Conservation (phyloP, 176 grass and related monocot genomes). For the Musa beccarii region DNA sequence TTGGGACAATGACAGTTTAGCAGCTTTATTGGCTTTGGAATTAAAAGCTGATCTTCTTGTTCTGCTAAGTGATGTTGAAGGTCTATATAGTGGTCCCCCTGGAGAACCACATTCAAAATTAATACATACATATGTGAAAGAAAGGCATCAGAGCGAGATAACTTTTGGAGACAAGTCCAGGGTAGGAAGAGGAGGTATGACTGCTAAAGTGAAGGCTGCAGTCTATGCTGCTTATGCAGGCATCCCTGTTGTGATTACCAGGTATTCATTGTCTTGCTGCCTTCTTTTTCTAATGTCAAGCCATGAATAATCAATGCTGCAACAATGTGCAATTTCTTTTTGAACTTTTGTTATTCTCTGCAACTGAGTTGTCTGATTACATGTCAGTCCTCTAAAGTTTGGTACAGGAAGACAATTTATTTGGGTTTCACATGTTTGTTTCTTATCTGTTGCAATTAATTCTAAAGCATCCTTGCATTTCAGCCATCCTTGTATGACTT, state of each 20-base stretch:
- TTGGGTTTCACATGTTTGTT: neutral
- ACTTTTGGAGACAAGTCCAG: conserved; percentile 98
- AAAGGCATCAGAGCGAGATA: conserved; percentile 70
- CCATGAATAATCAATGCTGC: neutral
- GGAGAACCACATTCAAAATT: conserved; percentile 66
- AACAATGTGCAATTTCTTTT: neutral
- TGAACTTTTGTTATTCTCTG: neutral
- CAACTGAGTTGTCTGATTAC: neutral
- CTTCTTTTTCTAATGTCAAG: neutral
- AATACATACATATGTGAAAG: conserved; percentile 91
- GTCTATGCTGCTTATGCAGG: conserved; percentile 64
- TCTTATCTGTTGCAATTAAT: neutral
- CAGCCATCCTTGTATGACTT: neutral
- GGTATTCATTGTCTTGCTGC: conserved; percentile 21
- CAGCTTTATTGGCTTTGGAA: conserved; percentile 82
- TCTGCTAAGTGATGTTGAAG: conserved; percentile 91
- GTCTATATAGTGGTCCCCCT: conserved; percentile 87
- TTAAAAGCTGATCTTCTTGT: conserved; percentile 85
- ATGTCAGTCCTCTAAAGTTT: neutral
- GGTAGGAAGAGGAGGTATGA: conserved; percentile 96
- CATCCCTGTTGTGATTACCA: conserved; percentile 84
- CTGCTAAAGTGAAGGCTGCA: conserved; percentile 92
- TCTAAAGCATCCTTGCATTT: neutral
- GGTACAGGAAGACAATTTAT: neutral
- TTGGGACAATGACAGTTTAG: conserved; percentile 99